phyloP scores from a whole-genome alignment of 169 alveolate species.

The Eimeria praecox region DNA sequence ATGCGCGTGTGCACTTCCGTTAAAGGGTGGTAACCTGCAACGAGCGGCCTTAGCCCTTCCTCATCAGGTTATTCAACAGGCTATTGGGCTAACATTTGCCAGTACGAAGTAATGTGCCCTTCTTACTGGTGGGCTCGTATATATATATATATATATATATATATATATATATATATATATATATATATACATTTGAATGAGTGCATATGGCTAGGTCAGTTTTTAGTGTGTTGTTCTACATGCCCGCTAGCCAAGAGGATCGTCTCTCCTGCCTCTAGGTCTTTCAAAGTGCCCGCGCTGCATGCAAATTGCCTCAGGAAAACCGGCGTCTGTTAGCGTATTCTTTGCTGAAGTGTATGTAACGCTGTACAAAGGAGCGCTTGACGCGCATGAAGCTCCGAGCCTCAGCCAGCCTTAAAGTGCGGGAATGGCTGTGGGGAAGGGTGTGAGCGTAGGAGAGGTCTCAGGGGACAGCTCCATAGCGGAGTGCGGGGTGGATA shows the following conservation, averaged over 20 bases:
- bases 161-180: not conserved
- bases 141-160: not conserved
- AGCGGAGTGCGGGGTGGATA: constrained; percentile 63
- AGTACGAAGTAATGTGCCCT: not conserved
- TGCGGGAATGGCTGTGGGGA: constrained; percentile 55
- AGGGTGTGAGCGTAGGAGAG: constrained; percentile 64
- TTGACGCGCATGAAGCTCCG: not conserved
- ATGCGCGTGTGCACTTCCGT: not conserved
- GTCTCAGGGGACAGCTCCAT: constrained; percentile 65
- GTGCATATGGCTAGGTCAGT: not conserved
- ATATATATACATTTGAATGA: not conserved
- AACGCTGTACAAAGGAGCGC: not conserved
- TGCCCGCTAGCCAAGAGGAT: not conserved
- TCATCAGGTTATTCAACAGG: not conserved
- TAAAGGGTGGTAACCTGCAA: not conserved
- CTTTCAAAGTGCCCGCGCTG: not conserved
- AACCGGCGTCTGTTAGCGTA: not conserved
- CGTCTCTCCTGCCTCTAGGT: not conserved
- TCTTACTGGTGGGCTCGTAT: no score
- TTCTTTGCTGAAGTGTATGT: not conserved
- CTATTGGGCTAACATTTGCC: not conserved
- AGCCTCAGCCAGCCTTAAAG: not conserved
- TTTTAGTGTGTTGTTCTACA: not conserved
- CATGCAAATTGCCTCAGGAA: not conserved
- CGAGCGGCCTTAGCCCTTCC: not conserved